Base-by-base conservation (phyloP, 345 rosid genomes). In the Lepidium sativum region DNA sequence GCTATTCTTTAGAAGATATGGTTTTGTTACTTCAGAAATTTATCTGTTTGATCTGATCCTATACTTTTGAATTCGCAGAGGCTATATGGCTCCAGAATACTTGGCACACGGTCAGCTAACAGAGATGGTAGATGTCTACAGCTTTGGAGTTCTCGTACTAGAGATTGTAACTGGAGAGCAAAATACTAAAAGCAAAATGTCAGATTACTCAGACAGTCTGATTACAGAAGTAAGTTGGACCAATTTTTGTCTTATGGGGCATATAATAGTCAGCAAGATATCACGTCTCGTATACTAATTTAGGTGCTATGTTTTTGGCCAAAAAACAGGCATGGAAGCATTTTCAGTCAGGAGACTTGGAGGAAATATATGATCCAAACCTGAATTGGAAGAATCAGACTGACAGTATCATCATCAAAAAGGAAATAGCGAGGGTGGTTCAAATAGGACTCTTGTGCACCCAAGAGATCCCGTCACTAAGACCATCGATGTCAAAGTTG, bases 51-150 rank as follows among this genome's bases (percentile, higher is more conserved):
- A 9, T 12, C 40, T 56, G 17, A 52, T 60, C 10, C 12, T 23
- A 50, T 12, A 4, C 13, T 42, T 50, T 32, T 60, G 41, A 50
- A 70, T 79, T 32, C 63, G n/a, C 68, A 89, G 98, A 16, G 98
- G 98, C 16, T 87, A 92, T 68, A 89, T 92, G 97, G 97, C 98
- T 66, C 98, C 97, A 0, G 97, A 92, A 72, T 92, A 87, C 79
- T 80, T 89, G 9, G 94, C 90, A 16, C 88, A 88, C 37, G 99
- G 99, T 47, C 97, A 86, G 72, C 74, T 94, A 63, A 87, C 99
- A 17, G 99, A 94, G 71, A 94, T 90, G 69, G 97, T 72, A 39
- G 99, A 92, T 58, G 87, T 89, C 32, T 89, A 92, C 73, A 87
- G 96, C 71, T 92, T 82, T 13, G 98, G 97, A 3, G 95, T 92